Conservation (phyloP, 352 stramenopile genomes). For the Pythium dissimile region DNA sequence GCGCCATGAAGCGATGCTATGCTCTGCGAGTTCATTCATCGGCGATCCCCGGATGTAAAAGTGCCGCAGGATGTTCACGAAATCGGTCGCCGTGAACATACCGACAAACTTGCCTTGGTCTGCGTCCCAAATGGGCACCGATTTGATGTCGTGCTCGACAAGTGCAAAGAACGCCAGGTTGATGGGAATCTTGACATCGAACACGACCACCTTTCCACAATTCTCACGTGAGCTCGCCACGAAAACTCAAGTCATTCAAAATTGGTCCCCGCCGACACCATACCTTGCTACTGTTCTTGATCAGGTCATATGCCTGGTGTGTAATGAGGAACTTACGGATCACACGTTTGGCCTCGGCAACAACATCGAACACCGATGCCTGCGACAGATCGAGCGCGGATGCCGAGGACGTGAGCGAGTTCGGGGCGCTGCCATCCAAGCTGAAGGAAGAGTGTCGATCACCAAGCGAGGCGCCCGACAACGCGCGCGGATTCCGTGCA, state of each 20-base stretch:
- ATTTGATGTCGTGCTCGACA: constrained; percentile 99
- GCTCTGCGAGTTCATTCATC: constrained; percentile 85
- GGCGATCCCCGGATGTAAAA: constrained; percentile 91
- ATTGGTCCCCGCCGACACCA: too few species aligned
- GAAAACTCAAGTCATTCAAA: constrained; percentile 14
- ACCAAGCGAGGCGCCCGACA: constrained; percentile 5
- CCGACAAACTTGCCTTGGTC: constrained; percentile 94
- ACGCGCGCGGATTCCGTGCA: constrained; percentile 21
- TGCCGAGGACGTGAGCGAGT: constrained; percentile 26
- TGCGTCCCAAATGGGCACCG: constrained; percentile 96
- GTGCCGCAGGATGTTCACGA: constrained; percentile 96
- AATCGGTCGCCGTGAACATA: constrained; percentile 97
- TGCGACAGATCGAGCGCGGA: constrained; percentile 44
- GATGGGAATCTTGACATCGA: constrained; percentile 98
- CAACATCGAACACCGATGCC: constrained; percentile 53
- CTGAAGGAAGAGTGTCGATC: constrained; percentile 25
- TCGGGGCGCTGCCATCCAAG: constrained; percentile 26
- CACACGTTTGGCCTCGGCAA: constrained; percentile 69
- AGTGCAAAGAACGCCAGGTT: constrained; percentile 98
- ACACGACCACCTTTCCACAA: constrained; percentile 88
- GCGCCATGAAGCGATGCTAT: constrained; percentile 85
- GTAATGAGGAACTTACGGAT: constrained; percentile 89
- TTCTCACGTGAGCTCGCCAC: neutral
- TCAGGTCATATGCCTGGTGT: constrained; percentile 94
- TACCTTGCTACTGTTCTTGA: constrained; percentile 94